phyloP scores from a whole-genome alignment of 1,139 yeast species.

The Blastobotrys niveus region DNA sequence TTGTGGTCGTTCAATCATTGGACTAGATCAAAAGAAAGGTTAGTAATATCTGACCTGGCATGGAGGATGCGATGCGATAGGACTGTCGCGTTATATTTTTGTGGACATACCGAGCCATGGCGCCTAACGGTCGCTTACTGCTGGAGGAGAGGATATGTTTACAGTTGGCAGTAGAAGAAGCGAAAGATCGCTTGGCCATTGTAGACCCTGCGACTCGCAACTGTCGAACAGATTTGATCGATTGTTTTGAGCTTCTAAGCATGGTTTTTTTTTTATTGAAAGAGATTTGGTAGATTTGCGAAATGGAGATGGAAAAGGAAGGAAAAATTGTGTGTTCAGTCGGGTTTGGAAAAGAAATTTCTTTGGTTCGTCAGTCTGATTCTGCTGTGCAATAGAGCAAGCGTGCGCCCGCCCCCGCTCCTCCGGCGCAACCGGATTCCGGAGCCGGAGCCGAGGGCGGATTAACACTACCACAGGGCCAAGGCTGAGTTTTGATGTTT shows the following conservation, averaged over 20 bases:
- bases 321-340: background rate
- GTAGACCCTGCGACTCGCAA: conserved; percentile 4
- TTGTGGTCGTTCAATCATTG: conserved; percentile 9
- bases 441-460: too few species aligned
- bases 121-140: background rate
- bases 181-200: conserved; percentile 9
- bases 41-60: too few species aligned
- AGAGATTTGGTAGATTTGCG: background rate
- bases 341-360: too few species aligned
- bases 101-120: conserved; percentile 6
- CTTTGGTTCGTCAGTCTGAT: too few species aligned
- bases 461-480: too few species aligned
- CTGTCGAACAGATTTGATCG: conserved; percentile 6
- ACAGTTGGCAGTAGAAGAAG: conserved; percentile 6
- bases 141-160: conserved; percentile 1
- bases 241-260: conserved; percentile 11
- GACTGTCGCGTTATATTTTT: background rate
- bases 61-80: too few species aligned
- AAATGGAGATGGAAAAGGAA: background rate
- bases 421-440: too few species aligned
- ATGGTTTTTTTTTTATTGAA: background rate
- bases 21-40: background rate
- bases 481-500: too few species aligned
- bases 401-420: too few species aligned
- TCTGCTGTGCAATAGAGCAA: too few species aligned